These are phyloP conservation scores for Alternaria hordeiaustralica DNA, from an alignment of 2,329 filamentous ascomycete species.

Conservation along the genomic window DNA sequence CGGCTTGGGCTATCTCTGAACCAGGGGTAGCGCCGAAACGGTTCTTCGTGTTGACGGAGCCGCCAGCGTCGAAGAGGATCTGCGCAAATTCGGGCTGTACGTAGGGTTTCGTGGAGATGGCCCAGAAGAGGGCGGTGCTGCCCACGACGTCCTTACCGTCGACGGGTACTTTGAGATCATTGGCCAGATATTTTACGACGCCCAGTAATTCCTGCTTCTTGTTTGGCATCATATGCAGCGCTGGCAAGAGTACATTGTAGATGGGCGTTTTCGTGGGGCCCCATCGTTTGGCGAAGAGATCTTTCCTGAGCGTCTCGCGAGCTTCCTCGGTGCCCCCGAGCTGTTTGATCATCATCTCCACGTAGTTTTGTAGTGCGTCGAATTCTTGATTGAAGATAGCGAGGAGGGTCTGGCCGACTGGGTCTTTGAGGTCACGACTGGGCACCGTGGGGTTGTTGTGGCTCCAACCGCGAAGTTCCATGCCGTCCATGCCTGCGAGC, in stretches of 20 bases:
- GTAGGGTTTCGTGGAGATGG: constrained; percentile 23
- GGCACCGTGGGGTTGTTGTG: constrained; percentile 9
- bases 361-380: constrained; percentile 5
- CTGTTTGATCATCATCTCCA: constrained; percentile 5
- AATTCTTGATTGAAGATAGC: constrained; percentile 1
- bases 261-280: constrained; percentile 18
- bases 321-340: constrained; percentile 7
- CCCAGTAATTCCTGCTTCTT: constrained; percentile 5
- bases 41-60: constrained; percentile 17
- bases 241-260: constrained; percentile 17
- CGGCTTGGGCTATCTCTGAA: constrained; percentile 19
- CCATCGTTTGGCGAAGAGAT: constrained; percentile 18
- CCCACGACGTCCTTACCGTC: constrained; percentile 19
- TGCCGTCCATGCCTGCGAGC: constrained; percentile 19
- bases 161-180: constrained; percentile 17
- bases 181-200: constrained; percentile 14
- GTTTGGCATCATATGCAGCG: constrained; percentile 8
- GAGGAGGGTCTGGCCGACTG: constrained; percentile 15
- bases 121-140: constrained; percentile 19
- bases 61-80: constrained; percentile 22
- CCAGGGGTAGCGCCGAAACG: constrained; percentile 16
- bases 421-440: constrained; percentile 18
- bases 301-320: constrained; percentile 9
- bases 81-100: constrained; percentile 19
- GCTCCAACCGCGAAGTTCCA: constrained; percentile 23